A percentile compares a stretch with the other conserved stretches of the same genome.
These are phyloP conservation scores for Rhizopogon vulgaris DNA, from an alignment of 768 basidiomycete genomes.

Conservation along the genomic window DNA sequence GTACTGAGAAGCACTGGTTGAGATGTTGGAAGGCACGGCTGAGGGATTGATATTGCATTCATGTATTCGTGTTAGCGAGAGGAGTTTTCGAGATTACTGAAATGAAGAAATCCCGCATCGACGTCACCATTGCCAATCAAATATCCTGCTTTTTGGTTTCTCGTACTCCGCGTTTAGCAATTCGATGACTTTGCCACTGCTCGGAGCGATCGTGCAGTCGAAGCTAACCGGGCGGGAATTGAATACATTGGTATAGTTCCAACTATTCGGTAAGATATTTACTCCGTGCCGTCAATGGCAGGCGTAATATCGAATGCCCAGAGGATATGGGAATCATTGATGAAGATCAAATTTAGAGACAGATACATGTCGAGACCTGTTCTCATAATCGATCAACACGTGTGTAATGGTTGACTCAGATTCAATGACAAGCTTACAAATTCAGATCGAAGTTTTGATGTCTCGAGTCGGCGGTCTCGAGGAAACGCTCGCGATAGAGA, in stretches of 20 bases:
- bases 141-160: background rate
- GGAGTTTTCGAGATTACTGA: background rate
- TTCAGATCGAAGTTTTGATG: slow-evolving; percentile 6
- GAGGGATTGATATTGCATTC: background rate
- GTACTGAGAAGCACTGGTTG: too few species aligned
- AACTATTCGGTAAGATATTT: slow-evolving; percentile 14
- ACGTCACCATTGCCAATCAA: background rate
- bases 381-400: background rate
- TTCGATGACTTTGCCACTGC: slow-evolving; percentile 8
- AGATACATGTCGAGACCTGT: slow-evolving; percentile 11
- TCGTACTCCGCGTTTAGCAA: background rate
- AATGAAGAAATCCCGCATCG: background rate
- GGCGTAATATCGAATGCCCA: slow-evolving; percentile 8
- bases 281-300: background rate
- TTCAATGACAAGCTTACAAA: slow-evolving; percentile 4
- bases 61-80: background rate
- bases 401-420: background rate
- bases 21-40: background rate
- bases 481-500: slow-evolving; percentile 17
- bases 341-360: slow-evolving; percentile 13
- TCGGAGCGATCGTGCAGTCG: slow-evolving; percentile 23
- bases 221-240: slow-evolving; percentile 29
- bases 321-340: slow-evolving; percentile 11
- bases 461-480: slow-evolving; percentile 1
- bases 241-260: slow-evolving; percentile 30